Evolutionary conservation across 768 basidiomycete genomes (phyloP), one percentile per base, ranked within the genome.

Genomic region (Termitomyces sp.): DNA sequence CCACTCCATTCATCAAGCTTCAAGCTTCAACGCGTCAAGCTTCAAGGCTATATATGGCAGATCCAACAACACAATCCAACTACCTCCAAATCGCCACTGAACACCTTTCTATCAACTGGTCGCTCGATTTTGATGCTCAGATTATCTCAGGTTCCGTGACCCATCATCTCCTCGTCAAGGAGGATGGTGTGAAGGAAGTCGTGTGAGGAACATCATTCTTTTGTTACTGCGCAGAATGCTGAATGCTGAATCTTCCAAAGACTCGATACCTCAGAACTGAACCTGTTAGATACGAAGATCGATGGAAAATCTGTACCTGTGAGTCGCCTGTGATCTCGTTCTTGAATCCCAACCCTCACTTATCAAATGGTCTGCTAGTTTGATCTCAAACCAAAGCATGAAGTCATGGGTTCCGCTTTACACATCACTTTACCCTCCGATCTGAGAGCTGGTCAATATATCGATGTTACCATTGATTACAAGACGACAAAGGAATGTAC

Each of bases 41-140:
- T 39, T 13, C 38, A 39, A 13, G 15, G 3, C 5, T 13, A 13
- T 39, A 39, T 39, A 39, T 39, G 38, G 12, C 57, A 31, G 88
- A 91, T 64, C 86, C 85, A 18, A 84, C 90, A 0, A 87, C 88
- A 0, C 88, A 93, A 64, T 81, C 91, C 22, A 97, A 97, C 73
- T 92, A 90, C 68, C 67, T 72, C 5, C 72, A 86, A 44, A 78
- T 94, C 59, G 68, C 74, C 3, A 85, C 89, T 1, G 76, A 81
- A 35, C 83, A 91, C 65, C 71, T 94, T 15, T 70, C 79, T 20
- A 82, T 97, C 48, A 79, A 89, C 59, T 96, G 93, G 94, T 71
- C 62, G 0, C 71, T 97, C 58, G 85, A 97, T 70, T 97, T 93
- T 66, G 62, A 75, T 0, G 65, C 74, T 3, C 69, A 85, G 61